Evolutionary conservation across 202 grass and related monocot species (phyloP), one percentile per base, ranked within the genome.

Genomic region (Alloteropsis angusta): DNA sequence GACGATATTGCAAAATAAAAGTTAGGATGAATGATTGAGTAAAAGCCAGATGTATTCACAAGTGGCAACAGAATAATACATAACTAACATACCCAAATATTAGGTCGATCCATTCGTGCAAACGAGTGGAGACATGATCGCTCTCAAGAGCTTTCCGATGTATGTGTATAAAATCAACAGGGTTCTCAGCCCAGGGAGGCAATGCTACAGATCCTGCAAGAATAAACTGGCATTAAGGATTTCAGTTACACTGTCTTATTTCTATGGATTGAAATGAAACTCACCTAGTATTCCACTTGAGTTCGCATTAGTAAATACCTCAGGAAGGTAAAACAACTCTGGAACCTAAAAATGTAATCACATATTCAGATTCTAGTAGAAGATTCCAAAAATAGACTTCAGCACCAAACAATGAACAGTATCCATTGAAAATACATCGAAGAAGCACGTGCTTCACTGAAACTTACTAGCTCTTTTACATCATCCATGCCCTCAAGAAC

Each of bases 81-180:
- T 37, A 75, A 68, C 37, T 76, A 80, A 74, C 82, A 46, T 98
- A 98, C 96, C 96, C 96, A 80, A 98, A 98, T 85, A 98, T 98
- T 64, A 98, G 86, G 79, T 98, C 96, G n/a, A 98, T 93, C 96
- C 96, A 98, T 79, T 98, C 92, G 85, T 98, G 85, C 64, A 98
- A 88, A 88, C 82, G 87, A 84, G 92, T 68, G 18, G 96, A 98
- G 30, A 95, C 92, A 85, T 98, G 84, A 75, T 98, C 96, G 68
- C 92, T 95, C 88, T 98, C 96, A 85, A 98, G 91, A 87, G 92
- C 96, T 71, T 86, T 90, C 17, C 88, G 86, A 85, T 98, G 96
- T 77, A 89, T 95, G 82, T 94, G 79, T 81, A 98, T 91, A 85
- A 98, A 98, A 86, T 98, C 96, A 87, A 94, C 87, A 87, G 95